A percentile compares a stretch with the other conserved stretches of the same genome.
These are phyloP conservation scores for Paecilomyces fulvus DNA, from an alignment of 2,329 filamentous ascomycete genomes.

Conservation along the genomic window DNA sequence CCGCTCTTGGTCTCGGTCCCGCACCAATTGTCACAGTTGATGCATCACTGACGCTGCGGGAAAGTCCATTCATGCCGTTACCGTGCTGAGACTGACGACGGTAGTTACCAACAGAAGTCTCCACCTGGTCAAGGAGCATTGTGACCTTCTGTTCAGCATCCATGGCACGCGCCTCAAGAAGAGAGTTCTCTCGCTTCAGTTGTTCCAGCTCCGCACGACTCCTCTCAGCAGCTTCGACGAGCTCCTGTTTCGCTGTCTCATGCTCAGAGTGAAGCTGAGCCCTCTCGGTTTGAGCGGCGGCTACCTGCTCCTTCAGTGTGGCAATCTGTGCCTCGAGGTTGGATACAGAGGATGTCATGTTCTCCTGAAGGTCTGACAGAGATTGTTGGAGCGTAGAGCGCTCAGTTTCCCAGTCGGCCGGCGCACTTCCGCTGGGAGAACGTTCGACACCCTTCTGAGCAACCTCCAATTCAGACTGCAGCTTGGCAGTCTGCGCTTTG, in stretches of 20 bases:
- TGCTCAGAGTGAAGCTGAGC: slow-evolving; percentile 53
- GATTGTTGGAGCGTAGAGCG: slow-evolving; percentile 58
- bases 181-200: slow-evolving; percentile 70
- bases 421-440: slow-evolving; percentile 30
- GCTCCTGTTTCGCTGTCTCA: slow-evolving; percentile 47
- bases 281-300: slow-evolving; percentile 58
- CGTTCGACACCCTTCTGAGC: slow-evolving; percentile 47
- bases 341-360: slow-evolving; percentile 56
- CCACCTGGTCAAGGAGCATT: slow-evolving; percentile 87
- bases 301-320: slow-evolving; percentile 61
- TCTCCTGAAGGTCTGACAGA: slow-evolving; percentile 60
- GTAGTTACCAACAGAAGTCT: slow-evolving; percentile 88
- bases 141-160: slow-evolving; percentile 93
- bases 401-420: slow-evolving; percentile 66
- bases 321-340: slow-evolving; percentile 65
- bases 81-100: slow-evolving; percentile 59
- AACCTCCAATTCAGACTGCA: slow-evolving; percentile 72
- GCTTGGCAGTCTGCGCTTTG: slow-evolving; percentile 73
- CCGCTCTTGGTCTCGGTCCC: slow-evolving; percentile 26
- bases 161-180: slow-evolving; percentile 72
- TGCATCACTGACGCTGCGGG: slow-evolving; percentile 47
- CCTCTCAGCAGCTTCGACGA: slow-evolving; percentile 47
- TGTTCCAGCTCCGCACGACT: slow-evolving; percentile 65
- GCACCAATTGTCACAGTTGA: slow-evolving; percentile 40
- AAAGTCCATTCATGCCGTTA: slow-evolving; percentile 30